phyloP scores from a whole-genome alignment of 2,329 filamentous ascomycete species.

The Calonectria pauciramosa region DNA sequence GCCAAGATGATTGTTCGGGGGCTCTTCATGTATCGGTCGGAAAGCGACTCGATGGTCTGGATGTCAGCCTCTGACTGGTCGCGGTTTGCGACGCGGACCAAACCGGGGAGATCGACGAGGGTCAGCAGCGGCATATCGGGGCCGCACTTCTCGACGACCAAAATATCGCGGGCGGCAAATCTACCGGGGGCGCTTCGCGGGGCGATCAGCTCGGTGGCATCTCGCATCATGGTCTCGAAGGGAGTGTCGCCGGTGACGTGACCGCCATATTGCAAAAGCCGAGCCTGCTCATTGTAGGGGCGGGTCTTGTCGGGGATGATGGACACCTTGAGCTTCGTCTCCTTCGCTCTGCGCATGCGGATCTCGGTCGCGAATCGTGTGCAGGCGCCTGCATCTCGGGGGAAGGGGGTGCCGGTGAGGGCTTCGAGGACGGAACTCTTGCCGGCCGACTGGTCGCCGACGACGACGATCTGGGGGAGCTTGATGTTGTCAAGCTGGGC shows the following conservation, averaged over 20 bases:
- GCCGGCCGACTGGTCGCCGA: slow-evolving; percentile 74
- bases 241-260: slow-evolving; percentile 59
- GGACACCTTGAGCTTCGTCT: slow-evolving; percentile 61
- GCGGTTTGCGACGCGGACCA: slow-evolving; percentile 67
- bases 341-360: slow-evolving; percentile 63
- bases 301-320: slow-evolving; percentile 68
- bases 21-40: slow-evolving; percentile 69
- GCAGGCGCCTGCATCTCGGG: slow-evolving; percentile 70
- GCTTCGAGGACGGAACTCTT: slow-evolving; percentile 76
- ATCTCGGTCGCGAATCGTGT: slow-evolving; percentile 74
- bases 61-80: slow-evolving; percentile 68
- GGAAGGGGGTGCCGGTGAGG: slow-evolving; percentile 73
- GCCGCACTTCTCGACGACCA: slow-evolving; percentile 71
- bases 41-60: slow-evolving; percentile 64
- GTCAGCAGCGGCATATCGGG: slow-evolving; percentile 72
- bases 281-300: slow-evolving; percentile 60
- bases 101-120: slow-evolving; percentile 72
- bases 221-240: slow-evolving; percentile 65
- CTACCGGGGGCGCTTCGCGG: slow-evolving; percentile 64
- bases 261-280: slow-evolving; percentile 63
- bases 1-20: slow-evolving; percentile 68
- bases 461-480: slow-evolving; percentile 74
- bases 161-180: slow-evolving; percentile 66
- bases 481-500: slow-evolving; percentile 65
- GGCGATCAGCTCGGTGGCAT: slow-evolving; percentile 65